Base-by-base conservation (phyloP, 208 protist species). In the Crithidia brevicula region DNA sequence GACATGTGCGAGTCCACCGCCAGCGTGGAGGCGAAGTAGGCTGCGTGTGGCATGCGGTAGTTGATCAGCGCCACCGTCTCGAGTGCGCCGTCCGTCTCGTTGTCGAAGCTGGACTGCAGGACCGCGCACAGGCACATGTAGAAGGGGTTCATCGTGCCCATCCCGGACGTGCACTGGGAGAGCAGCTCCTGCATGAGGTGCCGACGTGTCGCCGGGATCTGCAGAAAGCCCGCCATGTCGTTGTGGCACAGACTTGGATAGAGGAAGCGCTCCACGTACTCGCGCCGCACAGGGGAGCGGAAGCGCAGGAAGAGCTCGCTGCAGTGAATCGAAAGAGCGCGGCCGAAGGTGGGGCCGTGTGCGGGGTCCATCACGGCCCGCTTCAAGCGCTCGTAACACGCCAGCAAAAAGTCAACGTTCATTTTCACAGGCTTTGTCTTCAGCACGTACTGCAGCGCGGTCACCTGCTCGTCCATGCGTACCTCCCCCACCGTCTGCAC, bases 111-210 rank as follows among this genome's bases (percentile, higher is more conserved):
- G 42, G 58, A 51, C 76, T 95, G 92, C 77, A 96, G 74, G 46
- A 95, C 58, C 8, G 92, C 92, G 62, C 89, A 94, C 34, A 96
- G 63, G 62, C 89, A 96, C 76, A 96, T 77, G 70, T 96, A 96
- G 63, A 86, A 96, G 27, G 88, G 85, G 69, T 88, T 95, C 47
- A 74, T 63, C 27, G 83, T 75, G 18, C 74, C 76, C 87, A 94
- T 86, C 18, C 71, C 84, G 9, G 85, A 84, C 16, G 85, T 89
- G 77, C 92, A 96, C 68, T 86, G 79, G 11, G 74, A 75, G 20
- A 96, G 77, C 67, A 96, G 74, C 72, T 92, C 79, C 8, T 70
- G 40, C 56, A 86, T 74, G 15, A 96, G 82, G 67, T 96, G 92
- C 45, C 82, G 60, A 30, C 88, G 87, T 13, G 83, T 94, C 30